Evolutionary conservation across 2,329 filamentous ascomycete genomes (phyloP).

Genomic region (Trichoderma sp.): DNA sequence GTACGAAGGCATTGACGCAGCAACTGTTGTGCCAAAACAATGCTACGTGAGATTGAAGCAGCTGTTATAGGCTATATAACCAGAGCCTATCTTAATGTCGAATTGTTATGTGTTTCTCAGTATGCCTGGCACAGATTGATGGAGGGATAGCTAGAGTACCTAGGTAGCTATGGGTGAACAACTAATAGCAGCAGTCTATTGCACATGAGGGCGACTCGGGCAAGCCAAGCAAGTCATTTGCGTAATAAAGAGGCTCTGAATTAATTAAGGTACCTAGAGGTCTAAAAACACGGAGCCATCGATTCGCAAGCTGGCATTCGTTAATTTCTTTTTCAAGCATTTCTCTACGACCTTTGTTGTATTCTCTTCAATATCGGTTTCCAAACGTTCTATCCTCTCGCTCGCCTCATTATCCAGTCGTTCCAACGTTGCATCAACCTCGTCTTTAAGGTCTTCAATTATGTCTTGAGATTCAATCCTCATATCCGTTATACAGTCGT

Average conservation of each 20-base stretch:
- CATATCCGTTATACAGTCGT: background rate
- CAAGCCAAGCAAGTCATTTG: background rate
- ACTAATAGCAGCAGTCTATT: background rate
- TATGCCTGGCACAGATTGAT: background rate
- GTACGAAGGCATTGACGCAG: background rate
- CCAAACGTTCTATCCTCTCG: background rate
- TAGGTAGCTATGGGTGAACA: background rate
- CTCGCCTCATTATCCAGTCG: background rate
- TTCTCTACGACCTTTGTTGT: background rate
- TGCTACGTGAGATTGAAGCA: background rate
- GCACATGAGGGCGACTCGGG: background rate
- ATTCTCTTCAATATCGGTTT: background rate
- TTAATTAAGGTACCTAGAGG: background rate
- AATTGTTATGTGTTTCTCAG: background rate
- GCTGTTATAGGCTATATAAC: background rate
- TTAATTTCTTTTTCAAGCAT: background rate
- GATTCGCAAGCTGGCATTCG: background rate
- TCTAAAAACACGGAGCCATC: background rate
- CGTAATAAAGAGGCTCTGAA: background rate
- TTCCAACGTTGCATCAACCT: background rate
- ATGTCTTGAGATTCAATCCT: background rate
- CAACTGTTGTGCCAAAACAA: constrained; percentile 2
- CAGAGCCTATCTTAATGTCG: background rate
- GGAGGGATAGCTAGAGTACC: background rate
- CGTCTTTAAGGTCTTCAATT: background rate